Base-by-base conservation (phyloP, 805 yeast species). In the Yamadazyma sp. region DNA sequence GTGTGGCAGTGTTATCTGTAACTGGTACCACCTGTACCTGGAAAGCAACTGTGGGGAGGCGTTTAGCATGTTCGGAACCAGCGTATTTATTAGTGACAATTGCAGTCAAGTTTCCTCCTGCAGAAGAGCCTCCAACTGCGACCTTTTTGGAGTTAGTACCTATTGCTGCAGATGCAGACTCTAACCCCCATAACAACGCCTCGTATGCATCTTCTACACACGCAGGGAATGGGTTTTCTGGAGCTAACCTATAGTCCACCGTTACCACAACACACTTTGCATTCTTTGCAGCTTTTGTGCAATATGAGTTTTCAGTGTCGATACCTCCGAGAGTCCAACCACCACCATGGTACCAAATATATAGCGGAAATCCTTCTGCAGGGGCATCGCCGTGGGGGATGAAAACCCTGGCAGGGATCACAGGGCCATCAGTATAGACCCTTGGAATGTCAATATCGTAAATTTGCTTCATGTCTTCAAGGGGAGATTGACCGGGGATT, bases 211-310 rank as follows among this genome's bases (percentile, higher is more conserved):
- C 78, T 7, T 71, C 64, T 2, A 69, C 63, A 29, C 70, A 60
- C 7, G 76, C 73, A 3, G 80, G 79, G 49, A 57, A 74, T 15
- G 72, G 71, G 46, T 55, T 45, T 48, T 73, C 76, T 3, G 79
- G 80, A 0, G 77, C 77, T 38, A 71, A 51, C 27, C 78, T 44
- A 52, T 74, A 74, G 49, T 73, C 77, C n/a, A 73, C 71, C 6
- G 67, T 55, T 8, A 74, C 54, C 10, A 71, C 74, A n/a, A 60
- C 48, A 41, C 69, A 59, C 31, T 60, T 41, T 8, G 67, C 60
- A 15, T 46, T 37, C 24, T 60, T 59, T 16, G 72, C 69, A 27
- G 64, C 45, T 39, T 67, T 63, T 3, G 73, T 60, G 42, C 73
- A 69, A 47, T 54, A 65, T 2, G 69, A 59, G 52, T 70, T 68